phyloP scores from a whole-genome alignment of 2,329 filamentous ascomycete genomes.

The Tolypocladium tundrense region DNA sequence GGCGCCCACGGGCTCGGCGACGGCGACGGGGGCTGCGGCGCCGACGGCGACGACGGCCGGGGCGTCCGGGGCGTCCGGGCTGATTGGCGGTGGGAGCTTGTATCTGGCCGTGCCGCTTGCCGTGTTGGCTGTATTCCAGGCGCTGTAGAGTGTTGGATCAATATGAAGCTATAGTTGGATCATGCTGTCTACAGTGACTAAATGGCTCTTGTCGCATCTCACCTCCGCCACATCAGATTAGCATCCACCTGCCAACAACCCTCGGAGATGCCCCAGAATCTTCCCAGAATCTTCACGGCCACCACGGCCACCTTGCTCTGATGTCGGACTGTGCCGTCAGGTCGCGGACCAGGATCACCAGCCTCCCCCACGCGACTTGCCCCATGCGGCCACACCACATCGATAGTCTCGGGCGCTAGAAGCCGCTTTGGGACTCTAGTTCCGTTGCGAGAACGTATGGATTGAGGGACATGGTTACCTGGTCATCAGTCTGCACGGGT shows the following conservation, averaged over 20 bases:
- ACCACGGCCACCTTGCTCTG: not conserved
- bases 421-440: not conserved
- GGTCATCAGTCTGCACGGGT: too few species aligned
- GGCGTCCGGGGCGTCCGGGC: not conserved
- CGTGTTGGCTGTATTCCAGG: not conserved
- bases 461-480: too few species aligned
- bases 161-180: not conserved
- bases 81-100: not conserved
- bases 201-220: not conserved
- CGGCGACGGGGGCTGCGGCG: not conserved
- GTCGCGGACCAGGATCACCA: not conserved
- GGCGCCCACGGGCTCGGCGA: not conserved
- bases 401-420: not conserved
- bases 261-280: not conserved
- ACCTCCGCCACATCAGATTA: not conserved
- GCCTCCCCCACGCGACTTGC: not conserved
- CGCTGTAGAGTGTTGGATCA: not conserved
- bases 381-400: not conserved
- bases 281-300: not conserved
- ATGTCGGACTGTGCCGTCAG: not conserved
- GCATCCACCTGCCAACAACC: not conserved
- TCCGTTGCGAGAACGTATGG: too few species aligned
- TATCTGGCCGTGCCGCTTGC: not conserved
- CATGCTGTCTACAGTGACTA: too few species aligned
- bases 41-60: not conserved